Base-by-base conservation (phyloP, 495 filamentous ascomycete genomes). In the Hypoxylon crocopeplum region DNA sequence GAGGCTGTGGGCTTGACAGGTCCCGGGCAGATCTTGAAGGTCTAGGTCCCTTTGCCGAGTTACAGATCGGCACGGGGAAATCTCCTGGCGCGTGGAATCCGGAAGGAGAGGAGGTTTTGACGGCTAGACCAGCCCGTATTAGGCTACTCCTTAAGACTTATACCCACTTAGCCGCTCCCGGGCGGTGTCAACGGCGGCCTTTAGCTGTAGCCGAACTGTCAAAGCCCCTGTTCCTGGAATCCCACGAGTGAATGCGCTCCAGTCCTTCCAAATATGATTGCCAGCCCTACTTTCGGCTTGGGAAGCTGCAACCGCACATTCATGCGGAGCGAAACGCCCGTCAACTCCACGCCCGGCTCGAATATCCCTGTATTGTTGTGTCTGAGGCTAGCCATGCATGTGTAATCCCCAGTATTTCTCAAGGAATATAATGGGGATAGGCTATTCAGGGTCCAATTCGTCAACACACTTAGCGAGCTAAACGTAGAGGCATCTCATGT, bases 211-310 rank as follows among this genome's bases (percentile, higher is more conserved):
- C 11, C 37, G 1, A 27, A 25, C n/a, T n/a, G 33, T 2, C n/a
- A 47, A 7, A 15, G 33, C 15, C 17, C n/a, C 29, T 34, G 17
- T 34, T 21, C 36, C n/a, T 32, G 22, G 5, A 29, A 5, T 29
- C 5, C n/a, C 33, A 24, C 19, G 8, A 32, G 34, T 21, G n/a
- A n/a, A 17, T 36, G 19, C 7, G 48, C 24, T 41, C 24, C 10
- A 51, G 36, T 51, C 15, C 16, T 12, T 24, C 12, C n/a, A n/a
- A 15, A 10, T 41, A 22, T 29, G 32, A 7, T 19, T 29, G 13
- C 25, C n/a, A 51, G 36, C 48, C 48, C 24, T 51, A 51, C 48
- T 29, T 19, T 24, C n/a, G n/a, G n/a, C n/a, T n/a, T n/a, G n/a
- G n/a, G n/a, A n/a, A n/a, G n/a, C n/a, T n/a, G n/a, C n/a, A n/a